Conservation (phyloP, 164 flowering plant species). For the Malania oleifera region DNA sequence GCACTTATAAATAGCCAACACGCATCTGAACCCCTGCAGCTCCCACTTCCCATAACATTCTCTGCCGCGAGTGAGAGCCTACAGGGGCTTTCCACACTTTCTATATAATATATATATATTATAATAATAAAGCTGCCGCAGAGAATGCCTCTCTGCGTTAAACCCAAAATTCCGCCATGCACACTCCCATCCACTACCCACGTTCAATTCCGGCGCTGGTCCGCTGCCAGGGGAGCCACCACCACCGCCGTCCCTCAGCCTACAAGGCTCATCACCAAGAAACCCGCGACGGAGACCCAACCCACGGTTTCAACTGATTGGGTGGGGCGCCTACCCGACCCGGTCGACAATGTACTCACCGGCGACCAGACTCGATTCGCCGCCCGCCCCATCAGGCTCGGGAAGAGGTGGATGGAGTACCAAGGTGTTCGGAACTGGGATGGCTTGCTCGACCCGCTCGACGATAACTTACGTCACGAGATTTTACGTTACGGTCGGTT, state of each 20-base stretch:
- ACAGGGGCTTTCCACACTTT: no score
- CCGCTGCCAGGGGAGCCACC: no score
- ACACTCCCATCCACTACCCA: background rate
- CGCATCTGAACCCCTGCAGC: no score
- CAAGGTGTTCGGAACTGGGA: constrained; percentile 46
- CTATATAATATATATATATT: no score
- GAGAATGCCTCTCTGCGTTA: no score
- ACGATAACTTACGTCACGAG: constrained; percentile 52
- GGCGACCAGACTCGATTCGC: background rate
- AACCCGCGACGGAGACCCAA: background rate
- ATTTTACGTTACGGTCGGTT: constrained; percentile 70
- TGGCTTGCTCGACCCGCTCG: constrained; percentile 34
- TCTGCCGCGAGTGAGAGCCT: no score
- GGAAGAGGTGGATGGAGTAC: constrained; percentile 57
- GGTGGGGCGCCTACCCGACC: constrained; percentile 14
- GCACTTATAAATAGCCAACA: no score
- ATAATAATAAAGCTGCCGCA: no score
- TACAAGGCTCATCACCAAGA: background rate
- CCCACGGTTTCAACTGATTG: background rate
- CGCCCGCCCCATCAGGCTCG: constrained; percentile 17
- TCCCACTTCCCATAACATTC: no score
- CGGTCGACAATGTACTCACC: background rate
- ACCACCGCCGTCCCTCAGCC: constrained; percentile 5
- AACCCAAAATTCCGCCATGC: no score
- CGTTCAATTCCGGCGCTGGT: constrained; percentile 1